Evolutionary conservation across 2,329 filamentous ascomycete genomes (phyloP).

Genomic region (Simplicillium aogashimaense): DNA sequence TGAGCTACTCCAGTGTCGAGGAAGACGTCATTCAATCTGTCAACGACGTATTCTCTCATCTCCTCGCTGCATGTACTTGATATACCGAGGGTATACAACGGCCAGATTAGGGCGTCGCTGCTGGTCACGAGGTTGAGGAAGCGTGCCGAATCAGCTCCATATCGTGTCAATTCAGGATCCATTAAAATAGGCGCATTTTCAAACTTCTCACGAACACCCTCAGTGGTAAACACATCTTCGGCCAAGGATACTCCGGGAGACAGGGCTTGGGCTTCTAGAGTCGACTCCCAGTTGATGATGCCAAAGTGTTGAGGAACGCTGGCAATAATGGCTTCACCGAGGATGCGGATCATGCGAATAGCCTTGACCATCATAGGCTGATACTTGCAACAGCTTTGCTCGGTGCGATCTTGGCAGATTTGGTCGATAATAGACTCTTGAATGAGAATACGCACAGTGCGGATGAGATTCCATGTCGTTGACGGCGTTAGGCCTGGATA

Average conservation of each 20-base stretch:
- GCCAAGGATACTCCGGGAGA: constrained; percentile 2
- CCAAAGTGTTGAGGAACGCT: constrained; percentile 40
- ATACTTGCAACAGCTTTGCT: constrained; percentile 14
- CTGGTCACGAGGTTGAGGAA: constrained; percentile 39
- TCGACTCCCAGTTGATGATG: constrained; percentile 29
- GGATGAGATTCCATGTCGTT: constrained; percentile 37
- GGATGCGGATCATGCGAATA: constrained; percentile 24
- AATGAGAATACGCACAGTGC: constrained; percentile 34
- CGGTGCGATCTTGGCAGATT: constrained; percentile 16
- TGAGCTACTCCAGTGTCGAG: constrained; percentile 35
- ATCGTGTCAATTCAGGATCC: no score
- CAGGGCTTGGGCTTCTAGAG: constrained; percentile 12
- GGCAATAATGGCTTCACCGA: constrained; percentile 31
- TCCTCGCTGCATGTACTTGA: constrained; percentile 31
- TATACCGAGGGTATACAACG: constrained; percentile 37
- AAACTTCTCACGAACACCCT: constrained; percentile 11
- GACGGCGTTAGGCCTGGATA: constrained; percentile 34
- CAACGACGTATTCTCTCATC: constrained; percentile 32
- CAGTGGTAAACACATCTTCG: constrained; percentile 4
- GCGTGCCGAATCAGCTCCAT: constrained; percentile 25
- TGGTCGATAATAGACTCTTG: constrained; percentile 34
- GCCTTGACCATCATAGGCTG: constrained; percentile 21
- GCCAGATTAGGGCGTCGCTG: constrained; percentile 39
- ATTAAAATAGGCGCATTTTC: no score
- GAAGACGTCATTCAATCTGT: constrained; percentile 32